These are phyloP conservation scores for Lactarius indigo DNA, from an alignment of 768 basidiomycete genomes.

Conservation along the genomic window DNA sequence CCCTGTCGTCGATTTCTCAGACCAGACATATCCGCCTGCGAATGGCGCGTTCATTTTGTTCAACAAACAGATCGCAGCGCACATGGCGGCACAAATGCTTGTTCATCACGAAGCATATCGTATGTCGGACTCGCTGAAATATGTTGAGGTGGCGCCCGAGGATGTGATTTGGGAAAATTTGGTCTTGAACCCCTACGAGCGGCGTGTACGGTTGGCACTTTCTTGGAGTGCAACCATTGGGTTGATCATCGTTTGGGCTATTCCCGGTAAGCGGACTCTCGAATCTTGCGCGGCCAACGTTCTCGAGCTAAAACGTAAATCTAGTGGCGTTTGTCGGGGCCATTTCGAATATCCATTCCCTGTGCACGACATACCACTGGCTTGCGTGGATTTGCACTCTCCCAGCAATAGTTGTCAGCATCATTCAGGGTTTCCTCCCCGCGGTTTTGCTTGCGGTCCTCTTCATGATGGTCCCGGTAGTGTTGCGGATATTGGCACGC, in stretches of 20 bases:
- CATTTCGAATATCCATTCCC: conserved; percentile 72
- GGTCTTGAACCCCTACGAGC: conserved; percentile 83
- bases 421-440: conserved; percentile 86
- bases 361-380: conserved; percentile 65
- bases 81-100: conserved; percentile 74
- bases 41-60: conserved; percentile 85
- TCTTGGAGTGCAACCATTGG: conserved; percentile 75
- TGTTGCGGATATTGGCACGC: conserved; percentile 73
- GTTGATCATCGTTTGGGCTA: conserved; percentile 82
- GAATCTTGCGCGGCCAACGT: neutral
- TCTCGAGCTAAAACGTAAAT: neutral
- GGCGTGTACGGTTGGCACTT: conserved; percentile 36
- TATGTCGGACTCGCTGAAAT: conserved; percentile 59
- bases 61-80: conserved; percentile 89
- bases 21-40: conserved; percentile 34
- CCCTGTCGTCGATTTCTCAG: conserved; percentile 22
- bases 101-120: conserved; percentile 78
- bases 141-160: conserved; percentile 77
- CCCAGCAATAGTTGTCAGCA: conserved; percentile 64
- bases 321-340: conserved; percentile 63
- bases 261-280: conserved; percentile 55
- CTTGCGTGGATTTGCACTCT: conserved; percentile 81
- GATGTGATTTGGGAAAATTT: conserved; percentile 95
- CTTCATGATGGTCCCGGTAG: conserved; percentile 84
- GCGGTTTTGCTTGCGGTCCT: conserved; percentile 84